Base-by-base conservation (phyloP, 768 basidiomycete genomes). In the Boletus barrowsii region DNA sequence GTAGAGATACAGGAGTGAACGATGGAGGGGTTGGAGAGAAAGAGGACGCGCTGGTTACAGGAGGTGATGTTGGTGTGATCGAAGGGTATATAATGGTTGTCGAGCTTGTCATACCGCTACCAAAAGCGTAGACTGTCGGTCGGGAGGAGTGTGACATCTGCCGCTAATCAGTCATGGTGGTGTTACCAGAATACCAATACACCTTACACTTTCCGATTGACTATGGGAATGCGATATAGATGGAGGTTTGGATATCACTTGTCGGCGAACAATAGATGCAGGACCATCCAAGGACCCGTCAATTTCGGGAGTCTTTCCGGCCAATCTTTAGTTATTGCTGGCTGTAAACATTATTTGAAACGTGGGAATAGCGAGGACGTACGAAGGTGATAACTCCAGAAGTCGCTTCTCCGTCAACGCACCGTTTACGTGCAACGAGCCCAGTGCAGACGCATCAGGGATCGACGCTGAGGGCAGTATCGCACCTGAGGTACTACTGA, bases 51-150 rank as follows among this genome's bases (percentile, higher is more conserved):
- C 67, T 62, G 48, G 74, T 67, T 44, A 64, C 53, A 56, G 77
- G 61, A 7, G 79, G 69, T 44, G 76, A 67, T 47, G 72, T 61
- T 43, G 71, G 69, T 10, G 69, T 73, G 57, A 80, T 75, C 66
- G 73, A 69, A 35, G 80, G 80, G 74, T 83, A 82, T 76, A 76
- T 74, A 32, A 87, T 86, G 2, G 79, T 62, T 48, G 60, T 47
- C 30, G 79, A 65, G n/a, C 24, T 60, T 18, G 54, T 61, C 44
- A 72, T 60, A 40, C 76, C 73, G 55, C 75, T 81, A 24, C 70
- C 57, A 47, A 76, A 58, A 15, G 77, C 62, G 46, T 66, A 71
- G 66, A 24, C 71, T 70, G 59, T 70, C 49, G 57, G 61, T 62
- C 57, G 58, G 56, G 71, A 68, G 40, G 73, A 68, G 40, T 71